A percentile compares a stretch with the other conserved stretches of the same genome.
Evolutionary conservation across 1,284 basidiomycete genomes (phyloP).

Genomic region (Pseudozyma flocculosa): DNA sequence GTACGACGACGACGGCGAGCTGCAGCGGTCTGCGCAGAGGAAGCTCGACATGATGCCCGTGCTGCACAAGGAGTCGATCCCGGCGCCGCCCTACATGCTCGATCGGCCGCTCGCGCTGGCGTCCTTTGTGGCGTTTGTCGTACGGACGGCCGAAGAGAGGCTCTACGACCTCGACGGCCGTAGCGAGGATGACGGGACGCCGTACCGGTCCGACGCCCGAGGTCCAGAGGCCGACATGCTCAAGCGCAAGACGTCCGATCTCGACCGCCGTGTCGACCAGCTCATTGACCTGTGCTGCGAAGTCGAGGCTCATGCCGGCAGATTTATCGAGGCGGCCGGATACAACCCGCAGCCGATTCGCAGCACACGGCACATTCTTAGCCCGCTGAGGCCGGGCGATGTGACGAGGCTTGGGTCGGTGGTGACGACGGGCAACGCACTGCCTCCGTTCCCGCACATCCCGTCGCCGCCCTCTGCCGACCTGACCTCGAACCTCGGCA

Average conservation of each 20-base stretch:
- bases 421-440: not conserved
- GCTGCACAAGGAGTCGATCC: slow-evolving; percentile 44
- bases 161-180: not conserved
- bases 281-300: slow-evolving; percentile 40
- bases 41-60: slow-evolving; percentile 13
- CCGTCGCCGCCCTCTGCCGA: slow-evolving; percentile 5
- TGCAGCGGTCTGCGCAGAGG: slow-evolving; percentile 23
- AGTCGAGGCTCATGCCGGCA: slow-evolving; percentile 41
- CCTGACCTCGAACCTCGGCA: slow-evolving; percentile 15
- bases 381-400: not conserved
- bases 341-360: slow-evolving; percentile 34
- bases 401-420: not conserved
- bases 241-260: not conserved
- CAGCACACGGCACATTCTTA: not conserved
- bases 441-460: not conserved
- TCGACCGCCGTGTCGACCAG: slow-evolving; percentile 16
- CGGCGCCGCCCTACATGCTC: slow-evolving; percentile 33
- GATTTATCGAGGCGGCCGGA: slow-evolving; percentile 40
- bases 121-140: slow-evolving; percentile 35
- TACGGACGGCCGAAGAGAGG: slow-evolving; percentile 19
- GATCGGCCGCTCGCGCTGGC: slow-evolving; percentile 40
- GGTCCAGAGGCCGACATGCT: slow-evolving; percentile 2
- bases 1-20: slow-evolving; percentile 31
- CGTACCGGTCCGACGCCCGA: too few relatives aligned
- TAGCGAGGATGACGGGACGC: not conserved